Percentiles rank a stretch among this genome's conserved stretches.
These are phyloP conservation scores for Hypoxylon sp. DNA, from an alignment of 2,329 filamentous ascomycete genomes.

Conservation along the genomic window DNA sequence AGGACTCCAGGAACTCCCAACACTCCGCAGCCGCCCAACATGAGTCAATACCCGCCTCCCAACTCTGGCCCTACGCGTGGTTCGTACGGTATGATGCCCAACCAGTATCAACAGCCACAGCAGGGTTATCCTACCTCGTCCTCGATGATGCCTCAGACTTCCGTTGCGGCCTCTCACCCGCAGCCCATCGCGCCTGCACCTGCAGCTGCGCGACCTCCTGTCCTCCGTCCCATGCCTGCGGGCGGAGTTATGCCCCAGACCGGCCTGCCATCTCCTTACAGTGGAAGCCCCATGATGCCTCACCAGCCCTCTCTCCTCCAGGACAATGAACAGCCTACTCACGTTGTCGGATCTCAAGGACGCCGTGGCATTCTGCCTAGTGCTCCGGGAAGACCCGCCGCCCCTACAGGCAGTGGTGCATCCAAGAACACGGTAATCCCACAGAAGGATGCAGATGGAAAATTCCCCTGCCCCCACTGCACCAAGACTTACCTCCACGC, in stretches of 20 bases:
- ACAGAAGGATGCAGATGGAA: constrained; percentile 95
- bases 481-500: constrained; percentile 98
- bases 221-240: constrained; percentile 79
- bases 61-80: constrained; percentile 59
- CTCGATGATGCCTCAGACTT: constrained; percentile 76
- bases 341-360: constrained; percentile 95
- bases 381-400: constrained; percentile 86
- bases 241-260: constrained; percentile 74
- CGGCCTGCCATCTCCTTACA: constrained; percentile 73
- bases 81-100: constrained; percentile 70
- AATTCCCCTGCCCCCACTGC: constrained; percentile 98
- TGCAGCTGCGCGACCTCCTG: constrained; percentile 69
- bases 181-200: constrained; percentile 84
- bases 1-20: constrained; percentile 75
- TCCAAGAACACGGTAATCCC: constrained; percentile 88
- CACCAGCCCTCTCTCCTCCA: constrained; percentile 68
- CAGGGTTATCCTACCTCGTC: constrained; percentile 70
- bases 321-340: constrained; percentile 79
- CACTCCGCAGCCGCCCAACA: constrained; percentile 69
- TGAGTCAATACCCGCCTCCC: constrained; percentile 59
- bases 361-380: constrained; percentile 92
- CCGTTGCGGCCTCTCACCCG: constrained; percentile 77
- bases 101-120: constrained; percentile 67
- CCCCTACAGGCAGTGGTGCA: constrained; percentile 77
- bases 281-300: constrained; percentile 69